Evolutionary conservation across 2,329 filamentous ascomycete species (phyloP), one percentile per base, ranked within the genome.

Genomic region (Gremmenia infestans): DNA sequence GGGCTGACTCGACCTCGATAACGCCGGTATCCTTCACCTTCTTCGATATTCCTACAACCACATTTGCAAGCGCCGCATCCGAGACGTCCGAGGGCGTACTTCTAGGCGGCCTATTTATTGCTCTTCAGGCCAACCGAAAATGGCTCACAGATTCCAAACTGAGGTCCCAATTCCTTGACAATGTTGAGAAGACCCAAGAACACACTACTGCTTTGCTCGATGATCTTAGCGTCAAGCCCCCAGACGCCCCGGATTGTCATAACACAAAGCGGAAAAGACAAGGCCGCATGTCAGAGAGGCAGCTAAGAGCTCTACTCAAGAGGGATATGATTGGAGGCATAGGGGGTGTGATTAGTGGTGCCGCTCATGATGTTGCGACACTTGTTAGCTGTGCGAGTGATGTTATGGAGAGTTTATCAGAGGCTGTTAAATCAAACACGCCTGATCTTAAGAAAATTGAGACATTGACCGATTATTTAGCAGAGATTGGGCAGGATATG

Each of bases 341-440:
- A 5, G 53, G 47, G 11, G 22, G 14, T 36, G 51, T 25, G 2
- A 53, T 59, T 15, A 45, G n/a, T 4, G 43, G 39, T 48, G 43
- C 48, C n/a, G 23, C 53, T 40, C 15, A 46, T 8, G 52, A 59
- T 48, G 54, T 55, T 22, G 54, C 42, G 11, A 43, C 39, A n/a
- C 48, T 59, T 25, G 15, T 59, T 7, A 59, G 35, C 45, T 59
- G 57, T 46, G 54, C 54, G n/a, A 22, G 28, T 32, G 49, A 52
- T 36, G 52, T 59, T 12, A 45, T 57, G 3, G 40, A 53, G 9
- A 59, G 50, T 36, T 50, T 59, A 17, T 35, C 52, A 22, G 52
- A 54, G 47, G 39, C 50, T 48, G 54, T 59, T 14, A 43, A 59
- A 8, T 9, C 23, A 25, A 42, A 50, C 47, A 47, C 23, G n/a